Percentiles rank a stretch among this genome's conserved stretches.
Evolutionary conservation across 495 filamentous ascomycete species (phyloP).

Genomic region (Ascobolus immersus): DNA sequence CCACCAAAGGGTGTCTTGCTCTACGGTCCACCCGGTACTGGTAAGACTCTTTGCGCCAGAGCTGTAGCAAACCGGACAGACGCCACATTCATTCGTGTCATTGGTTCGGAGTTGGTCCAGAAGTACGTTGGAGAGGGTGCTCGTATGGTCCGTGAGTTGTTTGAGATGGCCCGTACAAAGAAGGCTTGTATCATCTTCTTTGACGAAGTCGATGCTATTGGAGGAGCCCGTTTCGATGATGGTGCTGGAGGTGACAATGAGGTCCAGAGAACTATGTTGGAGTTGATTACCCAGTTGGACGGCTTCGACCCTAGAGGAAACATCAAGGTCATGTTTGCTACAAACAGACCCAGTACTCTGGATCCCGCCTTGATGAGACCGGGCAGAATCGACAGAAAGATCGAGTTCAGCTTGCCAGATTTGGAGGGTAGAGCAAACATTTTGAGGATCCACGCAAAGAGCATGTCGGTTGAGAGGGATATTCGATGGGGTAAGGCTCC

Average conservation of each 20-base stretch:
- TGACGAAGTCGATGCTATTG: constrained; percentile 94
- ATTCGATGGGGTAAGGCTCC: constrained; percentile 44
- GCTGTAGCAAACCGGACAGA: constrained; percentile 94
- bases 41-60: constrained; percentile 91
- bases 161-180: constrained; percentile 98
- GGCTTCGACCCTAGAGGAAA: constrained; percentile 94
- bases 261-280: constrained; percentile 97
- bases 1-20: constrained; percentile 92
- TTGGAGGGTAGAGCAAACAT: constrained; percentile 94
- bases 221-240: constrained; percentile 94
- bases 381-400: constrained; percentile 93
- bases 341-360: constrained; percentile 83
- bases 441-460: constrained; percentile 94
- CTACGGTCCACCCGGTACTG: constrained; percentile 89
- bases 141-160: constrained; percentile 91
- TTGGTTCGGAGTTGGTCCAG: constrained; percentile 87
- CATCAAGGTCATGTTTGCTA: constrained; percentile 99
- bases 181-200: constrained; percentile 99
- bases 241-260: constrained; percentile 96
- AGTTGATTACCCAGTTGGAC: constrained; percentile 92
- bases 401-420: constrained; percentile 91
- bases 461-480: constrained; percentile 95
- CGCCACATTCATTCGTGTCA: constrained; percentile 94
- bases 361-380: constrained; percentile 93
- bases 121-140: constrained; percentile 98